Base-by-base conservation (phyloP, 352 stramenopile species). In the Aphanomyces stellatus region DNA sequence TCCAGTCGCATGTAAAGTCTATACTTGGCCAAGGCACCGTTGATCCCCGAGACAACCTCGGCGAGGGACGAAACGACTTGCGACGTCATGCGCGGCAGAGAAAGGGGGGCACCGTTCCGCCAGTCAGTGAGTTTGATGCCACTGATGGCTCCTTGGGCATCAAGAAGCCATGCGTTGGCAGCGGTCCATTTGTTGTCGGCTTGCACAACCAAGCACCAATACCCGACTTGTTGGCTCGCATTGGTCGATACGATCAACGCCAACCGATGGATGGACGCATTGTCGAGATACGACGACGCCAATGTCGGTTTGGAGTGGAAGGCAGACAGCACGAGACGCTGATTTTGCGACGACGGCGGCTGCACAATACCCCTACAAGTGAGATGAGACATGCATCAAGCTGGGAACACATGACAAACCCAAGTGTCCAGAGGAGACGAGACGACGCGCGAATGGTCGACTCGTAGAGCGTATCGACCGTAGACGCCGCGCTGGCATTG, bases 391-490 rank as follows among this genome's bases (percentile, higher is more conserved):
- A 30, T 2, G 10, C 19, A 53, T 53, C 25, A 43, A 43, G 8
- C 37, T 17, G 37, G 19, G 46, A 28, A 28, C 10, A 53, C 8
- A 76, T 78, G 42, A 96, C 72, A 46, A 76, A 98, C 1, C 97
- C 96, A 22, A 99, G 76, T n/a, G 91, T 79, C 61, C 93, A 93
- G 33, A 98, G 74, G 17, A 91, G 84, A 2, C 88, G 81, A 34
- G 95, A 93, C 43, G 96, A 74, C 7, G 94, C 72, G n/a, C 95
- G 90, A 7, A 96, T 90, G 31, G 95, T 78, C 11, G 96, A 81
- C 72, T 99, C 96, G 73, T 98, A 99, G 22, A 98, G 87, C 19
- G 86, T 87, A 8, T 85, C 77, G 11, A 98, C 77, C 3, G 79
- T 70, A n/a, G n/a, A n/a, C 11, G 89, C 77, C 60, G 96, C 79